Base-by-base conservation (phyloP, 257 asterid genomes). In the Solanum dulcamara region DNA sequence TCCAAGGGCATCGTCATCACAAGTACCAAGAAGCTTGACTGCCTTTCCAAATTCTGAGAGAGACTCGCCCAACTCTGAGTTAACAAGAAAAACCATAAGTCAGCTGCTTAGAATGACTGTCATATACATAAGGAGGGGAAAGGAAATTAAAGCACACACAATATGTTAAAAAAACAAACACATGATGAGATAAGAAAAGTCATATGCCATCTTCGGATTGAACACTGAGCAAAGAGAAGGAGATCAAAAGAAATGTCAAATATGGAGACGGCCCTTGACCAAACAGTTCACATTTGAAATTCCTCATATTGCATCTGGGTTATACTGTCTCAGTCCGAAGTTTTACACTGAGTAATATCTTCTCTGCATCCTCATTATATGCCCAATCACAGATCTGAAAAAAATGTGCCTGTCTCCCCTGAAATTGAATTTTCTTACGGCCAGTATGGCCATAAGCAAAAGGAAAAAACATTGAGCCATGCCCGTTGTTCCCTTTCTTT, bases 31-130 rank as follows among this genome's bases (percentile, higher is more conserved):
- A 48, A 93, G 94, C 91, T 92, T 95, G 90, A 95, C 92, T 48
- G 99, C 99, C 94, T 94, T 95, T 24, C 98, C 98, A 87, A 97
- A 97, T 71, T 97, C 98, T 33, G 94, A 92, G 53, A 97, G 91
- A 81, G 99, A 94, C 79, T 97, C 94, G 50, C 99, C 99, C 91
- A 97, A 88, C 87, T 94, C 99, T 97, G 95, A 79, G 60, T 48
- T 46, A 79, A 30, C 64, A 48, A 79, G 64, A 50, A 14, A 48
- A 79, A 18, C 0, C 83, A 79, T 48, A 48, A 30, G 83, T 79
- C 64, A 79, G 12, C 40, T 9, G 26, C 44, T 79, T 48, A 44
- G 83, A 79, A 18, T 48, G 83, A 79, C 44, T 48, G 44, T 28
- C 64, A 48, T 48, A 48, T 28, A 30, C 24, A 79, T 9, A 33